Evolutionary conservation across 768 basidiomycete species (phyloP), one percentile per base, ranked within the genome.

Genomic region (Hortiboletus campestris): DNA sequence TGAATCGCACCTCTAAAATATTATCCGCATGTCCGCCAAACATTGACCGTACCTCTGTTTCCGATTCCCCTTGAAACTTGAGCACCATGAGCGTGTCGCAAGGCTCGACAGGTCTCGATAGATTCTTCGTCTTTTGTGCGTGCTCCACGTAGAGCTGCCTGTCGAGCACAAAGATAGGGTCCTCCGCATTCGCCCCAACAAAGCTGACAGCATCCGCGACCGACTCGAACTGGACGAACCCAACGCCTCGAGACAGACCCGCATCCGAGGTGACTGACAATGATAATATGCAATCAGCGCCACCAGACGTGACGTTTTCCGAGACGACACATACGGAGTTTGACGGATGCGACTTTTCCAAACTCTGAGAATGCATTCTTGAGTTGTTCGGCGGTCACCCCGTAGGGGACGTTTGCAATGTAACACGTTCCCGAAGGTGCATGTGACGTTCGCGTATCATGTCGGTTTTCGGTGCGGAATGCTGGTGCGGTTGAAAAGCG

Each of bases 361-460:
- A 78, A 83, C 25, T 72, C 64, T 20, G 62, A 66, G 60, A 83
- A 79, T 17, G 72, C 69, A 5, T 75, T 72, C 39, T 67, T 53
- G 12, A 85, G 46, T 43, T 82, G 73, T 20, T 65, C 67, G 56
- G 75, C 77, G 2, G 73, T 75, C 38, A 70, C 61, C 17, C 62
- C 70, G 65, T 71, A 88, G 46, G 83, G 80, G n/a, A 85, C n/a
- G 58, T 84, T 85, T 10, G 75, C 79, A 32, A 83, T 59, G 42
- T 69, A 84, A 47, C 84, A 61, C 3, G 70, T 72, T 11, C 67
- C 67, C n/a, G 66, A 69, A 7, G 80, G 78, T 17, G 67, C 50
- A 32, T 1, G 29, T 20, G 28, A 16, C 14, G 51, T 11, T 38
- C 39, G 51, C 31, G 1, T 10, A 16, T 38, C 38, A 29, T 42